Evolutionary conservation across 1,284 basidiomycete genomes (phyloP).

Genomic region (Sporisorium reilianum): DNA sequence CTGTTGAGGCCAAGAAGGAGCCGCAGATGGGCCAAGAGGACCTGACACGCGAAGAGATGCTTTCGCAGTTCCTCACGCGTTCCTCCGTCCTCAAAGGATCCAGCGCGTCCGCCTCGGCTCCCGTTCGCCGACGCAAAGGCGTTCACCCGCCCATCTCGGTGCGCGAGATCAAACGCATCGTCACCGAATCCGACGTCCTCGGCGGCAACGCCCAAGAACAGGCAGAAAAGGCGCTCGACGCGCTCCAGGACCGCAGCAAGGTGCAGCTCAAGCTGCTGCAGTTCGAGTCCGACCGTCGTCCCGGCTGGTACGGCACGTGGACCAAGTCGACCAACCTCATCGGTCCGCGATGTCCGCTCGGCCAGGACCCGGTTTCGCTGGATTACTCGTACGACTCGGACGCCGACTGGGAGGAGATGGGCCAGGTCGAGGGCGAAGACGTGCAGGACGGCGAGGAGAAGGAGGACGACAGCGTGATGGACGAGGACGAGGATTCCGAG

Average conservation of each 20-base stretch:
- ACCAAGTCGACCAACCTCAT: conserved; percentile 65
- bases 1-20: conserved; percentile 9
- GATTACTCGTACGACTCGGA: conserved; percentile 68
- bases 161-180: conserved; percentile 64
- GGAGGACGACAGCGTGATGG: conserved; percentile 48
- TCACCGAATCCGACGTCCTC: conserved; percentile 65
- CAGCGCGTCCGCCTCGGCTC: background rate
- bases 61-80: conserved; percentile 46
- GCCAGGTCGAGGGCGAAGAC: conserved; percentile 64
- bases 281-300: conserved; percentile 63
- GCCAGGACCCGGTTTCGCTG: conserved; percentile 64
- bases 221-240: conserved; percentile 54
- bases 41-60: conserved; percentile 36
- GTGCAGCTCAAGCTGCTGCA: conserved; percentile 65
- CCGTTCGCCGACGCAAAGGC: conserved; percentile 39
- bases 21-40: conserved; percentile 21
- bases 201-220: conserved; percentile 62
- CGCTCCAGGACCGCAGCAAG: conserved; percentile 56
- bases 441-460: conserved; percentile 57
- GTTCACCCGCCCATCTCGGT: conserved; percentile 60
- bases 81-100: conserved; percentile 16
- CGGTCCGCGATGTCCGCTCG: conserved; percentile 58
- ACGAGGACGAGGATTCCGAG: conserved; percentile 64
- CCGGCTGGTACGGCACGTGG: conserved; percentile 67
- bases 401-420: conserved; percentile 67